Evolutionary conservation across 2,329 filamentous ascomycete species (phyloP), one percentile per base, ranked within the genome.

Genomic region (Fusarium solani-melongenae): DNA sequence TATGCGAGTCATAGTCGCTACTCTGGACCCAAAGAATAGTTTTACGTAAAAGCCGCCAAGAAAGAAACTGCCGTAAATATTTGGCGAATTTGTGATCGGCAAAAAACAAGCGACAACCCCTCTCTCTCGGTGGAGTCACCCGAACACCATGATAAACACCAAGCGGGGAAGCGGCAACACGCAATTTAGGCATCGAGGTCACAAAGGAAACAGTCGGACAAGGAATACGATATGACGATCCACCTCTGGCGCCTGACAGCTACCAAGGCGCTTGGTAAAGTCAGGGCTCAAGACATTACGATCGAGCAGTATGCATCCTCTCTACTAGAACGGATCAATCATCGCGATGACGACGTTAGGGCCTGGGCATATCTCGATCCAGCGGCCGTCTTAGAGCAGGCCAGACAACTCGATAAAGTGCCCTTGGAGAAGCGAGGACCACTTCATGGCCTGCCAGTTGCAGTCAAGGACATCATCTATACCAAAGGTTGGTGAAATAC

Each of bases 381-480:
- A 0, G 79, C 82, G 0, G 73, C 81, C 14, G 84, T 90, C 0
- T 77, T 91, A 1, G 74, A 81, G 9, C 84, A 87, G 49, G 89
- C 90, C 0, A 82, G 78, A 31, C 74, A 76, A 14, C 82, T 91
- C 0, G 90, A 91, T 66, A 67, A 79, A 15, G 69, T 90, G 0
- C 86, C 88, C 0, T 39, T 69, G 0, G 81, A 83, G 1, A 73
- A 87, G 51, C 81, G 89, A 41, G 89, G 89, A 0, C 88, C 87
- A 0, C 79, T 91, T 0, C 89, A 91, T 76, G 90, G 90, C 1
- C 77, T 91, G 0, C 84, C 88, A 0, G 80, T 92, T 8, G 90
- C 83, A 0, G 83, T 91, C 2, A 91, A 91, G 73, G 90, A 92
- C 81, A 84, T 91, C 6, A 89, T 91, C 65, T 85, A 84, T 72